Conservation (phyloP, 768 basidiomycete species). For the Pulveroboletus sp. region DNA sequence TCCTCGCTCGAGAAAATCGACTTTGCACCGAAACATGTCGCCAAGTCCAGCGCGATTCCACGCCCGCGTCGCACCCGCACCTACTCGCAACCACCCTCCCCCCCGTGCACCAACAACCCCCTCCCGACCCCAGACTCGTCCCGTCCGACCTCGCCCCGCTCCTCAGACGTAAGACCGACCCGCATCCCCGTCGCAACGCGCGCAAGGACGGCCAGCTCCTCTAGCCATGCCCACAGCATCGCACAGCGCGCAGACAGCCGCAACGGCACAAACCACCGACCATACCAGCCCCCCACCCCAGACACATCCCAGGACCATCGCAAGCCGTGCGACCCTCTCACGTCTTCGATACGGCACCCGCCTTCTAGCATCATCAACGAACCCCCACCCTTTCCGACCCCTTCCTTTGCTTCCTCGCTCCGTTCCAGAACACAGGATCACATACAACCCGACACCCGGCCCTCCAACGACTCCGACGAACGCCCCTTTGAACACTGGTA, state of each 20-base stretch:
- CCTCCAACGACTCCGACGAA: constrained; percentile 76
- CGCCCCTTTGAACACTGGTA: constrained; percentile 90
- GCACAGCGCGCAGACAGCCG: constrained; percentile 37
- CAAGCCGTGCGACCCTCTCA: constrained; percentile 28
- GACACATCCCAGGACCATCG: constrained; percentile 31
- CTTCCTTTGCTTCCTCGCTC: constrained; percentile 44
- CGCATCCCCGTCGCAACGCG: constrained; percentile 49
- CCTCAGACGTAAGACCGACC: constrained; percentile 39
- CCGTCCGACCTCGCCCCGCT: constrained; percentile 45
- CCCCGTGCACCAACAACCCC: constrained; percentile 28
- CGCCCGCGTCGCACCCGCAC: constrained; percentile 56
- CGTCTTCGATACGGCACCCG: constrained; percentile 36
- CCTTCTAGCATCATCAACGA: constrained; percentile 59
- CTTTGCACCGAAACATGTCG: no score
- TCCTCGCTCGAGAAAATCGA: constrained; percentile 50
- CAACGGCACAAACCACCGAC: constrained; percentile 27
- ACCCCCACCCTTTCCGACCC: constrained; percentile 55
- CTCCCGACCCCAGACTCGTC: constrained; percentile 36
- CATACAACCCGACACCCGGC: constrained; percentile 37
- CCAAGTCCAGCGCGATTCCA: constrained; percentile 49
- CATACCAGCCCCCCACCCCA: constrained; percentile 25
- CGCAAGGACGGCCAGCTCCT: constrained; percentile 38
- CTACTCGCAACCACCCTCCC: constrained; percentile 50
- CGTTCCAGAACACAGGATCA: constrained; percentile 35
- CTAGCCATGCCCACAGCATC: constrained; percentile 36